phyloP scores from a whole-genome alignment of 2,329 filamentous ascomycete species.

The Sporothrix protearum region DNA sequence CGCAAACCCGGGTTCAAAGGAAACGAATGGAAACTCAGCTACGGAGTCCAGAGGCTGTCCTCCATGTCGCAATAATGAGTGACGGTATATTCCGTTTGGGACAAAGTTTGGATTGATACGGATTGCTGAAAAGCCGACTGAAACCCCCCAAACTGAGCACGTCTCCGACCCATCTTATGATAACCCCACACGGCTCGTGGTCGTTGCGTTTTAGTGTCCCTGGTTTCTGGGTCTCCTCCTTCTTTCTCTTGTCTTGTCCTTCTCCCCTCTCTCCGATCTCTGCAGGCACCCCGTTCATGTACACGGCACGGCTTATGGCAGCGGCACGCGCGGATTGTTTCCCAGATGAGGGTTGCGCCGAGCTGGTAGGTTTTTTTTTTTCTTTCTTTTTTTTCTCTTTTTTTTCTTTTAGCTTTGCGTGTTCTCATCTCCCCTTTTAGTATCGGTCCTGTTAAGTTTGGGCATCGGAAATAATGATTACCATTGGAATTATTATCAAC shows the following conservation, averaged over 20 bases:
- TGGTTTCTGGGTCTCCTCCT: background rate
- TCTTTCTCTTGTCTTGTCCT: background rate
- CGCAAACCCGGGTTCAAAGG: background rate
- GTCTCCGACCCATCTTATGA: background rate
- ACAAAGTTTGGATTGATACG: background rate
- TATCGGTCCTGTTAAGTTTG: background rate
- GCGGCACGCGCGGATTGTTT: background rate
- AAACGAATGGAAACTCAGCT: background rate
- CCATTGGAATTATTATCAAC: no score
- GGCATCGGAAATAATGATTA: background rate
- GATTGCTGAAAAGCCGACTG: background rate
- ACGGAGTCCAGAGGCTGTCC: background rate
- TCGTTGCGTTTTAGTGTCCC: background rate
- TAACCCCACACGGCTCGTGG: conserved; percentile 16
- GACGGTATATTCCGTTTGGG: conserved; percentile 7
- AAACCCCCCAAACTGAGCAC: background rate
- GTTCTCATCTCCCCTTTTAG: no score
- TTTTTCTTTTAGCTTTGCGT: no score
- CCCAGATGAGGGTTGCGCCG: background rate
- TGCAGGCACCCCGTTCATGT: background rate
- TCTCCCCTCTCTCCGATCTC: background rate
- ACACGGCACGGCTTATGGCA: conserved; percentile 5
- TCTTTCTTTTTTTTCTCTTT: background rate
- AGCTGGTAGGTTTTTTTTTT: background rate
- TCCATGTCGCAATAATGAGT: background rate